Base-by-base conservation (phyloP, 2,329 filamentous ascomycete species). In the Cladophialophora yegresii region DNA sequence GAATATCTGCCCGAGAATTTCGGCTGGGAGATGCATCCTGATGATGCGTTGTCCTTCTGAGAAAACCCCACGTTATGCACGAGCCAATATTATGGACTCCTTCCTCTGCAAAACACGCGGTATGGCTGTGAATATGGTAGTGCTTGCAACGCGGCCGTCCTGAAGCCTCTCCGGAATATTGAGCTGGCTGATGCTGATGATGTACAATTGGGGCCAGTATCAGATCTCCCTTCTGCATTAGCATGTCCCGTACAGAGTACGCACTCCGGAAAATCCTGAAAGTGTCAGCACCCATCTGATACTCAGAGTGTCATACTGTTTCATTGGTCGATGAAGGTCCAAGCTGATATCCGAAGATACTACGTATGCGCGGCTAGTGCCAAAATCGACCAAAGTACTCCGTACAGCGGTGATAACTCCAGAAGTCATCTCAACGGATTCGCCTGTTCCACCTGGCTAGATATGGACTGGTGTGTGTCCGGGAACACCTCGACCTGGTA, bases 1-100 rank as follows among this genome's bases (percentile, higher is more conserved):
- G 51, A 54, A 54, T 30, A 54, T 54, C 51, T 54, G 51, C n/a
- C 23, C 10, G 28, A 54, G 23, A 20, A 54, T 3, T 3, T 54
- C 51, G 23, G 32, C 51, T 4, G 51, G 28, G 12, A 54, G 51
- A n/a, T 33, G 51, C 51, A 30, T 30, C 23, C 9, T 54, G 36
- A 43, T n/a, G 36, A 8, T 43, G 36, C 13, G 36, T 43, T 6
- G 36, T n/a, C 36, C 6, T 43, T 43, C 36, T 43, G 16, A 43
- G 36, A 7, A 40, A 43, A n/a, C 10, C 10, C 36, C 16, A 43
- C 6, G 36, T 8, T 43, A 43, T 4, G 36, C 36, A 16, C 36
- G 7, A 40, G 36, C 13, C 16, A 13, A 40, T 40, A 20, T n/a
- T 6, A 5, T 16, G 7, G 36, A 20, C 1, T n/a, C 8, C 36